Evolutionary conservation across 179 eudicot genomes (phyloP), one percentile per base, ranked within the genome.

Genomic region (Nepenthes alata): DNA sequence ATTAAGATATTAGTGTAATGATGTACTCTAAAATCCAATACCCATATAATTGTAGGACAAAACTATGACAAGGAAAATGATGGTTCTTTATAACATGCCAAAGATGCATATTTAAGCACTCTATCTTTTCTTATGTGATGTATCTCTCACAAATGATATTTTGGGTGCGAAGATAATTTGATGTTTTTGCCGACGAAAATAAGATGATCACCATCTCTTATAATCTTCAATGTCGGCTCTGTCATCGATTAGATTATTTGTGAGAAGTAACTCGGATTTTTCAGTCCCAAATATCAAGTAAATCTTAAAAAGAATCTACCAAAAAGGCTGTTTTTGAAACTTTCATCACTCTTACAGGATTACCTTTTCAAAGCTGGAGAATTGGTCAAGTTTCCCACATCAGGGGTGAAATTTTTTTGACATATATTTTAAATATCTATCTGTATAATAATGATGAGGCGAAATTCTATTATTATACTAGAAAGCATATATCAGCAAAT

Each of bases 191-290:
- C 69, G 37, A 77, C 68, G 5, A 89, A 72, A 62, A 72, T 37
- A 2, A 89, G 84, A 57, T 82, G 85, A 78, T 89, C 96, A 13
- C 81, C 87, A 12, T 89, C 91, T 80, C 95, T 82, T 47, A 86
- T 78, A 12, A 35, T 86, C 88, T 55, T 89, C 88, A 56, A 89
- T 55, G 62, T 78, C 72, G 53, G 85, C 88, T 64, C 94, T 86
- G 16, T 71, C 88, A 51, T 35, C 55, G 1, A 78, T 75, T 35
- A 74, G 53, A 52, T 86, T 74, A 62, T 70, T 72, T 11, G 80
- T 74, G 39, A 77, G 72, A 37, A 25, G 50, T 41, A 78, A 64
- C 11, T 75, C 79, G 54, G 82, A 89, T 61, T 79, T 86, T 16
- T 70, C 70, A 55, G 74, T 58, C 35, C 86, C 87, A 38, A 25